Evolutionary conservation across 2,329 filamentous ascomycete genomes (phyloP), one percentile per base, ranked within the genome.

Genomic region (Pestalotiopsis sp.): DNA sequence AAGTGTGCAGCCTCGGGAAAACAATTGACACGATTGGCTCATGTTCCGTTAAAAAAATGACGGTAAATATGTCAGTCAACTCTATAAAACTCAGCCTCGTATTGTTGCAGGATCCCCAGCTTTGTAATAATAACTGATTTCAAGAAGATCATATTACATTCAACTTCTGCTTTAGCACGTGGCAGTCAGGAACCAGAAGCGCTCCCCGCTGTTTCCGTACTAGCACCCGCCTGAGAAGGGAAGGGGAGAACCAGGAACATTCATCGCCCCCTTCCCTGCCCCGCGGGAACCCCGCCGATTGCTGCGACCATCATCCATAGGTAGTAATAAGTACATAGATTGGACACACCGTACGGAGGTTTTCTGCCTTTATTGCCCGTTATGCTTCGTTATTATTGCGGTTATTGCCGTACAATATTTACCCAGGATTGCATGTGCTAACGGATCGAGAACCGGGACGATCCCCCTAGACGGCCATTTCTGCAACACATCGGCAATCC

Each of bases 241-340:
- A 52, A 52, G 44, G 44, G 44, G 20, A 30, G 30, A 39, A 61
- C 35, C 58, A 61, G 58, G 58, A 61, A 61, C 58, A 26, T 58
- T 13, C 14, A 17, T 35, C 38, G 11, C 26, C 35, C 30, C 14
- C 26, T 61, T 39, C n/a, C 30, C 14, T 61, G 58, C 58, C 58
- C 58, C 58, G 58, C 58, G 58, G n/a, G 35, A 35, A 20, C 58
- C 58, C 58, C 58, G 58, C 58, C 30, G 58, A 61, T 20, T 52
- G 30, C 35, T 30, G 58, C 58, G 40, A 14, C 58, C 30, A 61
- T n/a, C 26, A 60, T 48, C 11, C 44, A 48, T 52, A 52, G 7
- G 7, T 14, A 17, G 6, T 52, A 52, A 52, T 52, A 52, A 52
- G n/a, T n/a, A 35, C 14, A 52, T 22, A 20, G 9, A 9, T 22